phyloP scores from a whole-genome alignment of 2,329 filamentous ascomycete genomes.

The Penicillium sp. region DNA sequence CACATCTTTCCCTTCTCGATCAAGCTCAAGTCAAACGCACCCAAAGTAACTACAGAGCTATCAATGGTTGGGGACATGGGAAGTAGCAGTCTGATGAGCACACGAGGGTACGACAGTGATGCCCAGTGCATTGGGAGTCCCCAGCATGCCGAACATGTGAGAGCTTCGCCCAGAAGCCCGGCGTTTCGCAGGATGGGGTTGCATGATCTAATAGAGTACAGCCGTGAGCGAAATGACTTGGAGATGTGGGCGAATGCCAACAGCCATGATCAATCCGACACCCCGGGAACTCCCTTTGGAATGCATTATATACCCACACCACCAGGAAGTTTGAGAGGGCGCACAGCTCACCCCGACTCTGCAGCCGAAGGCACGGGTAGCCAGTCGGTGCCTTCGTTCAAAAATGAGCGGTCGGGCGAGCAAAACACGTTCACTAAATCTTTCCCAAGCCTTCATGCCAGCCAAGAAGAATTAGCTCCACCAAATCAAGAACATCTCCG shows the following conservation, averaged over 20 bases:
- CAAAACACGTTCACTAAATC: constrained; percentile 8
- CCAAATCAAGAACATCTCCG: not conserved
- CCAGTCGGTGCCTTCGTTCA: not conserved
- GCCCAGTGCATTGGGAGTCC: constrained; percentile 41
- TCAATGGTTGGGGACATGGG: constrained; percentile 25
- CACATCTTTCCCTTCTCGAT: constrained; percentile 22
- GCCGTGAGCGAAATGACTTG: constrained; percentile 18
- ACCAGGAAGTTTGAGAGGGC: constrained; percentile 10
- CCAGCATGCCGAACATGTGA: constrained; percentile 18
- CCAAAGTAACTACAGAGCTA: constrained; percentile 6
- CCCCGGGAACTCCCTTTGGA: constrained; percentile 13
- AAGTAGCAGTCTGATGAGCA: constrained; percentile 40
- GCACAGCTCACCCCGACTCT: not conserved
- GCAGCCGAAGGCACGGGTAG: not conserved
- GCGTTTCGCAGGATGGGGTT: constrained; percentile 14
- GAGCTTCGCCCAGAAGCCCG: constrained; percentile 10
- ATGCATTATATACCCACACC: constrained; percentile 22
- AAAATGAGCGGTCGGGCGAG: not conserved
- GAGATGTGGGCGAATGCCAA: constrained; percentile 10
- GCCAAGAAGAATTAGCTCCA: not conserved
- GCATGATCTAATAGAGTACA: constrained; percentile 23
- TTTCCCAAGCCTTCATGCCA: constrained; percentile 9
- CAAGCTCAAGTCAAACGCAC: constrained; percentile 16
- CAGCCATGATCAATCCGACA: not conserved
- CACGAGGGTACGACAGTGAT: constrained; percentile 45